Evolutionary conservation across 305 asterid genomes (phyloP).

Genomic region (Fraxinus floribunda): DNA sequence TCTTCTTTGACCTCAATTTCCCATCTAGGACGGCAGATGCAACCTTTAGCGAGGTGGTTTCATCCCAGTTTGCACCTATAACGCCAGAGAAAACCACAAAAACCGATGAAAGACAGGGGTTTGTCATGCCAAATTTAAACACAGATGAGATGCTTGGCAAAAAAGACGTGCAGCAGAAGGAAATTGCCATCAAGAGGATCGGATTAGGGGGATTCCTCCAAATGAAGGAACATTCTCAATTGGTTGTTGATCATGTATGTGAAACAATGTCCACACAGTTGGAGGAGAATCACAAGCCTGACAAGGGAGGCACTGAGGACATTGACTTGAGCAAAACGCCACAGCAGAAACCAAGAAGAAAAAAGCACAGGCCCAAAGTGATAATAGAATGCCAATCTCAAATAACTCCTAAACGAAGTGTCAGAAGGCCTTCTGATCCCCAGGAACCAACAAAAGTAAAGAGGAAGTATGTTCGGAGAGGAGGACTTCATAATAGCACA

Average conservation of each 20-base stretch:
- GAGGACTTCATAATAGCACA: conserved; percentile 24
- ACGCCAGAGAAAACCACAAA: conserved; percentile 58
- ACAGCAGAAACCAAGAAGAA: conserved; percentile 67
- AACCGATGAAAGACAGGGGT: conserved; percentile 29
- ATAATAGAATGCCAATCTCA: conserved; percentile 61
- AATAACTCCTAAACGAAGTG: conserved; percentile 44
- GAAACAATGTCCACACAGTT: conserved; percentile 36
- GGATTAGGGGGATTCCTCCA: conserved; percentile 33
- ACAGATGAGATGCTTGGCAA: conserved; percentile 23
- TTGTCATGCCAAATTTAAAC: conserved; percentile 25
- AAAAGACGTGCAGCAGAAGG: conserved; percentile 28
- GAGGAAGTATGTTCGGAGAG: conserved; percentile 57
- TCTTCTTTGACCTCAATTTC: conserved; percentile 53
- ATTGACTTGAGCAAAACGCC: conserved; percentile 59
- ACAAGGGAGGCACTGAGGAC: conserved; percentile 55
- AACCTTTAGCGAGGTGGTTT: conserved; percentile 32
- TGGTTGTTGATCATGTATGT: conserved; percentile 31
- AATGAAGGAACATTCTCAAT: conserved; percentile 33
- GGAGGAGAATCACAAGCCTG: conserved; percentile 75
- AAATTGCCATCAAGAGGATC: conserved; percentile 16
- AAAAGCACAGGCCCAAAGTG: conserved; percentile 92
- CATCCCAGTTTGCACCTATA: conserved; percentile 53
- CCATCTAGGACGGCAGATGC: conserved; percentile 44
- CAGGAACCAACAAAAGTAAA: conserved; percentile 38
- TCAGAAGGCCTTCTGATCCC: conserved; percentile 36